Conservation (phyloP, 2,329 filamentous ascomycete genomes). For the Penicillium sp. region DNA sequence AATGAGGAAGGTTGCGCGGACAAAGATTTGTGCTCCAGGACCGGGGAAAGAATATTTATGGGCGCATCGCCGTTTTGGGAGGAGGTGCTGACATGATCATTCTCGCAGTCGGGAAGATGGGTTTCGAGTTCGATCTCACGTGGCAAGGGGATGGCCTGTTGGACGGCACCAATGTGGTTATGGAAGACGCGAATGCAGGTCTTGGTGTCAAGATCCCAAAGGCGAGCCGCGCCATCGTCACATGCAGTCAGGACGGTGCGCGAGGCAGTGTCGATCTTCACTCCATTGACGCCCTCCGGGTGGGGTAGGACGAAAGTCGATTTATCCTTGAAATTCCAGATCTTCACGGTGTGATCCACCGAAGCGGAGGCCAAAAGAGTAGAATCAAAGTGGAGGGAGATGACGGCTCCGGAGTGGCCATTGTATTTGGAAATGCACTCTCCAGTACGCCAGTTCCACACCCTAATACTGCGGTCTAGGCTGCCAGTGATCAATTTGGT, state of each 20-base stretch:
- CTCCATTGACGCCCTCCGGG: constrained; percentile 94
- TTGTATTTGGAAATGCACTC: constrained; percentile 78
- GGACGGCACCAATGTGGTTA: constrained; percentile 92
- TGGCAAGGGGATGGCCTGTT: constrained; percentile 83
- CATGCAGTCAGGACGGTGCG: constrained; percentile 89
- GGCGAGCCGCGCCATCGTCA: constrained; percentile 84
- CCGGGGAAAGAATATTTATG: constrained; percentile 24
- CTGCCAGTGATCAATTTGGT: constrained; percentile 87
- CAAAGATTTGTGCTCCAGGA: constrained; percentile 24
- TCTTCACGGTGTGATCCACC: constrained; percentile 82
- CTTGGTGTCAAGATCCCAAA: constrained; percentile 90
- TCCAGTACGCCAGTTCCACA: constrained; percentile 97
- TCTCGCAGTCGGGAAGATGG: constrained; percentile 56
- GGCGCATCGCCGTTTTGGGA: constrained; percentile 31
- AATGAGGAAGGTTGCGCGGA: constrained; percentile 55
- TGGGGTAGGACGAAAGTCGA: constrained; percentile 78
- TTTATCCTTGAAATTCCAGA: constrained; percentile 88
- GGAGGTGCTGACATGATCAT: constrained; percentile 50
- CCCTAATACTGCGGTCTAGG: constrained; percentile 80
- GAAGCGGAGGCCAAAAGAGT: constrained; percentile 85
- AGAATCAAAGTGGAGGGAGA: constrained; percentile 82
- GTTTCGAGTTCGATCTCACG: constrained; percentile 88
- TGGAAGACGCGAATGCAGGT: constrained; percentile 74
- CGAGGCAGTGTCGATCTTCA: constrained; percentile 77
- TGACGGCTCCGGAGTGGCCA: constrained; percentile 77